Conservation (phyloP, 441 rosid species). For the Hura crepitans region DNA sequence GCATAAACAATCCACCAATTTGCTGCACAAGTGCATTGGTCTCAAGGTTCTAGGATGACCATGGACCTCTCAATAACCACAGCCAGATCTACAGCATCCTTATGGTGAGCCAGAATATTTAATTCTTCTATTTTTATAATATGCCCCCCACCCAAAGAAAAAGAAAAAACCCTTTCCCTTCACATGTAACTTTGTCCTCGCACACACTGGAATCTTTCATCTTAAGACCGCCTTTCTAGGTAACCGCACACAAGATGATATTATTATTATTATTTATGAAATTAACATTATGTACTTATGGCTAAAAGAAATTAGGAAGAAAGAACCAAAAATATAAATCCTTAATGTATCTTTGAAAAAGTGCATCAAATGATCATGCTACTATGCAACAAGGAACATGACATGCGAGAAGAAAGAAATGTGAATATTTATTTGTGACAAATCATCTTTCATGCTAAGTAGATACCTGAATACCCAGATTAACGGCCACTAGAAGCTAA, state of each 20-base stretch:
- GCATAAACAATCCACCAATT: neutral
- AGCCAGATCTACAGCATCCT: no score
- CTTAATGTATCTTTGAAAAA: neutral
- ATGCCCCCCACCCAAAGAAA: no score
- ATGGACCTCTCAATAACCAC: neutral
- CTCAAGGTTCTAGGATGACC: neutral
- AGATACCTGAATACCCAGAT: neutral
- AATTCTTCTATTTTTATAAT: no score
- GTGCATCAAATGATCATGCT: neutral
- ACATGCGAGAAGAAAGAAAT: neutral
- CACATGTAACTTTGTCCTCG: no score
- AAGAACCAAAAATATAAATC: no score
- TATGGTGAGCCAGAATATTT: no score
- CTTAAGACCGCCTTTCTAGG: no score
- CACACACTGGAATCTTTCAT: no score
- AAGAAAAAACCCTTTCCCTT: no score
- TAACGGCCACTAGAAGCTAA: neutral
- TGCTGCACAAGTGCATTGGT: neutral
- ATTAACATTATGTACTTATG: no score
- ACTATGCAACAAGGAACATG: neutral
- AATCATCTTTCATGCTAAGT: neutral
- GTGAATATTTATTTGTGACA: neutral
- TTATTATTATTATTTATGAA: no score
- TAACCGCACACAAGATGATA: no score
- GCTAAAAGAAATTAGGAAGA: neutral